Base-by-base conservation (phyloP, 768 basidiomycete genomes). In the Leccinellum albellum region DNA sequence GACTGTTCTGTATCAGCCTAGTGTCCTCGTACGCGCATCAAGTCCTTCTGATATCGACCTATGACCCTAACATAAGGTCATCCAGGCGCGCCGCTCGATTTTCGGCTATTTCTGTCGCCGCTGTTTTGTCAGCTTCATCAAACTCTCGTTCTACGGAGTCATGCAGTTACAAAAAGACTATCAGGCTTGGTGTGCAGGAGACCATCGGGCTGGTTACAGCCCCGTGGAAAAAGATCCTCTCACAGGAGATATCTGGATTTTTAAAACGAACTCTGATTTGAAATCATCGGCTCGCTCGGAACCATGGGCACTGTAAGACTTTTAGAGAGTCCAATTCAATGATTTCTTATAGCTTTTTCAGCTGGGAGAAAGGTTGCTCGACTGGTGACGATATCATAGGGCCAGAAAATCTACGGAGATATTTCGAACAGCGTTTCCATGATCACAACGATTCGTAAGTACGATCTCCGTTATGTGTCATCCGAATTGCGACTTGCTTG, bases 351-450 rank as follows among this genome's bases (percentile, higher is more conserved):
- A 24, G 15, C 55, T 20, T 28, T 35, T 26, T 17, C 61, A 93
- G 91, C 6, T 92, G 83, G 80, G 84, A 90, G 66, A 81, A 81
- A 54, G 82, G 80, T 7, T 66, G 79, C n/a, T 76, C 79, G 13
- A 79, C 81, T 6, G 88, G 88, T 0, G 90, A 93, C 69, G 85
- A 85, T 59, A 83, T 82, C 46, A 62, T 80, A 9, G 89, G 89
- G 0, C 78, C 82, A 3, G 89, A 91, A 61, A 86, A 83, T 61
- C 72, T 94, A 37, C 81, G 90, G 32, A 75, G 82, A 52, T 94
- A 89, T 69, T 94, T 93, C 61, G 91, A 93, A 67, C 91, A 93
- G 58, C 87, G 84, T 65, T 94, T 94, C 64, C 87, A 91, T 60
- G 84, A 88, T 55, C 80, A 77, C 32, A 86, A 84, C 60, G 90